Conservation (phyloP, 805 yeast genomes). For the Clavispora asparagi region DNA sequence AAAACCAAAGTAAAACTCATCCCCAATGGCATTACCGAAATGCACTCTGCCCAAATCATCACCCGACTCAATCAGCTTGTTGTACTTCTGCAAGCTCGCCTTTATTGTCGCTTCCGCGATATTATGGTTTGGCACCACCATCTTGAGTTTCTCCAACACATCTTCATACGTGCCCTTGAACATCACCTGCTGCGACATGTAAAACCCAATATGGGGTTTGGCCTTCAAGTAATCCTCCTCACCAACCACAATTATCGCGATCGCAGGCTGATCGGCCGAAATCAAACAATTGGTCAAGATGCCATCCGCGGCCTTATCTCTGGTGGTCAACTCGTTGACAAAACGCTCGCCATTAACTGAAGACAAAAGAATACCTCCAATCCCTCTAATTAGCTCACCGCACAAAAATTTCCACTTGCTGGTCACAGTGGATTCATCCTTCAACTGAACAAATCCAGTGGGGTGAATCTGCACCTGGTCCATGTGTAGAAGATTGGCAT, state of each 20-base stretch:
- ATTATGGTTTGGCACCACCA: constrained; percentile 1
- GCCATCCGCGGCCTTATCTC: constrained; percentile 48
- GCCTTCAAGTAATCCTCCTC: constrained; percentile 42
- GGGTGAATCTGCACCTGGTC: constrained; percentile 59
- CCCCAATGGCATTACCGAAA: constrained; percentile 19
- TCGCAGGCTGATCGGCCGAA: constrained; percentile 10
- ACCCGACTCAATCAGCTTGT: constrained; percentile 11
- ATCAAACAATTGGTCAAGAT: constrained; percentile 26
- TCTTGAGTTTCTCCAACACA: constrained; percentile 8
- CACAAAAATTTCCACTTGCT: constrained; percentile 50
- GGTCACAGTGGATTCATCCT: constrained; percentile 30
- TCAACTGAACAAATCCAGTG: constrained; percentile 47
- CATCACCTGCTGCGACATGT: constrained; percentile 27
- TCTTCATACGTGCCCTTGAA: constrained; percentile 19
- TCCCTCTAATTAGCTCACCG: constrained; percentile 56
- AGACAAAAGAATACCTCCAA: constrained; percentile 51
- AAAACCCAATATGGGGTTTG: constrained; percentile 48
- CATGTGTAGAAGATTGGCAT: constrained; percentile 52
- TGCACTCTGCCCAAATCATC: constrained; percentile 33
- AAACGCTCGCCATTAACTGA: constrained; percentile 44
- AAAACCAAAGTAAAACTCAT: constrained; percentile 41
- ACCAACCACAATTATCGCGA: constrained; percentile 31
- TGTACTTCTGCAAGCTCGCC: constrained; percentile 14
- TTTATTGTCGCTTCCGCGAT: constrained; percentile 1
- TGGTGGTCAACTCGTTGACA: constrained; percentile 48